Base-by-base conservation (phyloP, 495 filamentous ascomycete genomes). In the Thozetella sp. region DNA sequence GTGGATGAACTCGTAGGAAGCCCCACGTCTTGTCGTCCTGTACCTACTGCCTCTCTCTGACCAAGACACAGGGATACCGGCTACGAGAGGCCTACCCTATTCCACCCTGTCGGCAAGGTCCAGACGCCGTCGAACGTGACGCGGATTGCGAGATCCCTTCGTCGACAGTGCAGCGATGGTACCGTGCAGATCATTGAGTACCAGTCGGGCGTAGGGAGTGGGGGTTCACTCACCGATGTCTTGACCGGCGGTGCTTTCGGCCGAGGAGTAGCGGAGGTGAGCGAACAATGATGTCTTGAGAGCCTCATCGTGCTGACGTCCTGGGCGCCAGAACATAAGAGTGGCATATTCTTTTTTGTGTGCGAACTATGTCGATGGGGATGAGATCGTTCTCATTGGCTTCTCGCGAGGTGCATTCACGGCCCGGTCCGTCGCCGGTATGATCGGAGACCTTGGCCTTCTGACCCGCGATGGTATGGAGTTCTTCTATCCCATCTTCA, bases 351-450 rank as follows among this genome's bases (percentile, higher is more conserved):
- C 81, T 4, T 91, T 90, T 63, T 67, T 91, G 17, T 81, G 82
- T 22, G 83, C 84, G 46, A 92, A 92, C 73, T 90, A 86, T 61
- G 71, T 80, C 25, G 80, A 83, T 22, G 83, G 85, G 12, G 89
- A 91, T 64, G 87, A 91, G 61, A 90, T 91, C 46, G 77, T 90
- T 55, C 76, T 92, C 23, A 60, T 90, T 23, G 89, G 89, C 10
- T 92, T 91, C 72, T 90, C 88, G 24, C 80, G 89, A 2, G 88
- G 89, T 10, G 88, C 88, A n/a, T 92, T 87, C 63, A 91, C 88
- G 0, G 88, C 86, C 1, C 78, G 89, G 55, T 83, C 80, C 27
- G 84, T 91, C 48, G 83, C 83, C 30, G 84, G 84, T 10, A 72
- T 91, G 69, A 84, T 92, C 51, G 76, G 72, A 3, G 75, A 82